Percentiles rank a stretch among this genome's conserved stretches.
These are phyloP conservation scores for Populus hybrid DNA, from an alignment of 441 rosid species.

Conservation along the genomic window DNA sequence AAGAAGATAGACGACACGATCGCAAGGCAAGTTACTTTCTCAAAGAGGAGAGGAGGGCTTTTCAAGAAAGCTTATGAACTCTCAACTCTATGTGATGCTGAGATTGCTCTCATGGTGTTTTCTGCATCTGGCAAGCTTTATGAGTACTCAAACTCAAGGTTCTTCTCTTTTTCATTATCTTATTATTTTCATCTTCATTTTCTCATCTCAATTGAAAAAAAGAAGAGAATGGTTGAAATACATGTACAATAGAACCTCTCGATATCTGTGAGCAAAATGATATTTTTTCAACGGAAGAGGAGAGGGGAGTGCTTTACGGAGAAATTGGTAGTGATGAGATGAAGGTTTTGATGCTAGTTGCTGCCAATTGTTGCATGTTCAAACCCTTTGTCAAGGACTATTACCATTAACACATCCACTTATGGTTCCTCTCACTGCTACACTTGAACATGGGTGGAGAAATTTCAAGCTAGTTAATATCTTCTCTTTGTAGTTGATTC, in stretches of 20 bases:
- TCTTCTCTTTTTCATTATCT: neutral
- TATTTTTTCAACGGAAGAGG: neutral
- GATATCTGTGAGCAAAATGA: slow-evolving; percentile 3
- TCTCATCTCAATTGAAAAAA: neutral
- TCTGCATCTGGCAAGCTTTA: slow-evolving; percentile 48
- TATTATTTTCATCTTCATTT: neutral
- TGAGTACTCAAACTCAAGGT: slow-evolving; percentile 47
- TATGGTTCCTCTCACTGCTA: too few species aligned
- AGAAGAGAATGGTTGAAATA: neutral
- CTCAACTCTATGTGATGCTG: slow-evolving; percentile 48
- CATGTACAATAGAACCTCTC: neutral
- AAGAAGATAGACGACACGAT: slow-evolving; percentile 40
- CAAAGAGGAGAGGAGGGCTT: slow-evolving; percentile 52
- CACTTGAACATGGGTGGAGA: too few species aligned
- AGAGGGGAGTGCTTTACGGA: neutral
- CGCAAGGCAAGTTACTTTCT: slow-evolving; percentile 45
- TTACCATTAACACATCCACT: too few species aligned
- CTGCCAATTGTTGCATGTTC: too few species aligned
- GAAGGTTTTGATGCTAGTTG: too few species aligned
- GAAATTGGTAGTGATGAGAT: neutral
- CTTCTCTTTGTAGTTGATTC: too few species aligned
- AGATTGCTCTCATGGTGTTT: slow-evolving; percentile 42
- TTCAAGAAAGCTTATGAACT: slow-evolving; percentile 49
- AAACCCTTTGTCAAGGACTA: neutral
- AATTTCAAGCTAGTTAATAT: too few species aligned